These are phyloP conservation scores for Lactarius sp. DNA, from an alignment of 768 basidiomycete species.

Conservation along the genomic window DNA sequence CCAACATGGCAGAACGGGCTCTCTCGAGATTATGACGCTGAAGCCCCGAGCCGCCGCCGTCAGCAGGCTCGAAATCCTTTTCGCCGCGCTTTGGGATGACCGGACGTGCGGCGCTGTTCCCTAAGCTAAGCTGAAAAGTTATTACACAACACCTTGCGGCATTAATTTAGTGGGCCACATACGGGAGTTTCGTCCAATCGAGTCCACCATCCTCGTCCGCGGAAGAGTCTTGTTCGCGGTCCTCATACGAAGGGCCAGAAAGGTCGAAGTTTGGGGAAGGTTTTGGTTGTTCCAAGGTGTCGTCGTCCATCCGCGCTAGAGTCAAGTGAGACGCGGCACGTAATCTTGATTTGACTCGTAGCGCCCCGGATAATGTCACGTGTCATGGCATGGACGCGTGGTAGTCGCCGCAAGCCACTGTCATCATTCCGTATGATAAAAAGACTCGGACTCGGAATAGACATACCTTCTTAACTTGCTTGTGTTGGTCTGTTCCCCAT, in stretches of 20 bases:
- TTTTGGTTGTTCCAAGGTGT: slow-evolving; percentile 46
- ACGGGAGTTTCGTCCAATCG: slow-evolving; percentile 83
- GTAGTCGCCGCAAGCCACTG: too few relatives aligned
- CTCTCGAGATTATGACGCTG: slow-evolving; percentile 80
- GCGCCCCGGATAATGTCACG: too few relatives aligned
- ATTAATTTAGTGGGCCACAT: slow-evolving; percentile 24
- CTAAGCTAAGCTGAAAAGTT: neutral
- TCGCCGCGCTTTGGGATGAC: slow-evolving; percentile 94
- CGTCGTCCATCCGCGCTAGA: slow-evolving; percentile 54
- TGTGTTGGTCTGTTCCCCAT: too few relatives aligned
- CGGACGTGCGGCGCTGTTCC: slow-evolving; percentile 42
- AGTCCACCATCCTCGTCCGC: slow-evolving; percentile 71
- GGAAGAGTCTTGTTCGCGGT: slow-evolving; percentile 44
- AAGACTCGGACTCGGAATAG: too few relatives aligned
- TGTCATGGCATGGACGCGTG: too few relatives aligned
- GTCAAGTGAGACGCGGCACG: too few relatives aligned
- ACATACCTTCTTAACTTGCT: too few relatives aligned
- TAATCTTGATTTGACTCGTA: too few relatives aligned
- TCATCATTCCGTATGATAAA: too few relatives aligned
- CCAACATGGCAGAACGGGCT: slow-evolving; percentile 82
- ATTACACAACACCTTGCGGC: neutral
- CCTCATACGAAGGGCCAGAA: slow-evolving; percentile 38
- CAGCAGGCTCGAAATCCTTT: slow-evolving; percentile 90
- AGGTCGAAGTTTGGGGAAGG: slow-evolving; percentile 27
- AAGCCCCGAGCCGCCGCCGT: slow-evolving; percentile 58